Evolutionary conservation across 179 eudicot genomes (phyloP), one percentile per base, ranked within the genome.

Genomic region (Actinidia arguta): DNA sequence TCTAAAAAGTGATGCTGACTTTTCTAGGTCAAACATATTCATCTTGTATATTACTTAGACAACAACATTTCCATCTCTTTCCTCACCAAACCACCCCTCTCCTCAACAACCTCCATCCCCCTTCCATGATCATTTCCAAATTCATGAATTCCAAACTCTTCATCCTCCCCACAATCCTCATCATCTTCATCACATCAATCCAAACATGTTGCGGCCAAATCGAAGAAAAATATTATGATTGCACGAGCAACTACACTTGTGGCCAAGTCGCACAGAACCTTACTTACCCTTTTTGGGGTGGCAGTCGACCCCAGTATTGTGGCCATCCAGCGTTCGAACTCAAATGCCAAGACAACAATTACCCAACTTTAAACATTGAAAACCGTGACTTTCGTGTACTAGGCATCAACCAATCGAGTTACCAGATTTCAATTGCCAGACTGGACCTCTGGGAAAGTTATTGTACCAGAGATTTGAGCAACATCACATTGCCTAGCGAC

Each of bases 201-300:
- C 11, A 70, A 36, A 3, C 51, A 9, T 27, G 81, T 68, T 17
- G 17, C 64, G 4, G 58, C 24, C 17, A 48, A 66, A n/a, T 14
- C 9, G 83, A 85, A 18, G 56, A 55, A n/a, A 56, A 0, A 10
- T 83, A 82, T n/a, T 52, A 72, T 9, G 62, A 20, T 0, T 86
- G 89, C 70, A 39, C 18, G 20, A 52, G 73, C 0, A 0, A 10
- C 1, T 77, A 77, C 17, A 62, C 42, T 4, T 88, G 91, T 47
- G 87, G 88, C 0, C n/a, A 20, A n/a, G 4, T 1, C 14, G 3
- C 64, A 14, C 54, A 14, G 6, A 42, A 55, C 22, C 63, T 86
- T 54, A 13, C 46, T 6, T 90, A 86, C 80, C 92, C 92, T 16
- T 90, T 85, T n/a, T 85, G 86, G 85, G 88, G 85, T 9, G 24